Evolutionary conservation across 2,329 filamentous ascomycete genomes (phyloP).

Genomic region (Hypoxylon sp.): DNA sequence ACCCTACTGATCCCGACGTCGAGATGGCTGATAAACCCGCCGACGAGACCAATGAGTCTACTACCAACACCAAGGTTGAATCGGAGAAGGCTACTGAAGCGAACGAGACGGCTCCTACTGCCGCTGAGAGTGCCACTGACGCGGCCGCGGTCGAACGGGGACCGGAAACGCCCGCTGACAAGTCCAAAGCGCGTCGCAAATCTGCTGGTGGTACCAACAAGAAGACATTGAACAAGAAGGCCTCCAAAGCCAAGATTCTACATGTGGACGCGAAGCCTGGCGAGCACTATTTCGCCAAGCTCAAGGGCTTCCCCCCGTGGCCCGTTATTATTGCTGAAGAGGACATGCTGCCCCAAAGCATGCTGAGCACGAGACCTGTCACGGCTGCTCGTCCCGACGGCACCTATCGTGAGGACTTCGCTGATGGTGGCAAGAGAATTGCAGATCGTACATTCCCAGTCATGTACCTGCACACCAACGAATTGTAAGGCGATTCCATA

Average conservation of each 20-base stretch:
- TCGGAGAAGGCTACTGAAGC: slow-evolving; percentile 29
- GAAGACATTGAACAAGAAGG: slow-evolving; percentile 88
- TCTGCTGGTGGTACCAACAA: slow-evolving; percentile 73
- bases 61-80: slow-evolving; percentile 31
- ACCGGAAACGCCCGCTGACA: slow-evolving; percentile 36
- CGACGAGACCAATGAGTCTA: slow-evolving; percentile 37
- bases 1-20: slow-evolving; percentile 43
- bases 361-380: slow-evolving; percentile 82
- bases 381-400: slow-evolving; percentile 84
- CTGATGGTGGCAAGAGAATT: slow-evolving; percentile 85
- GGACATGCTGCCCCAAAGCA: slow-evolving; percentile 83
- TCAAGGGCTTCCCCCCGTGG: slow-evolving; percentile 96
- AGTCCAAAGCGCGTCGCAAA: slow-evolving; percentile 71
- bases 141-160: slow-evolving; percentile 28
- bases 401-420: slow-evolving; percentile 85
- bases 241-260: slow-evolving; percentile 74
- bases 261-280: slow-evolving; percentile 87
- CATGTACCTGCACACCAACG: slow-evolving; percentile 94
- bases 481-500: slow-evolving; percentile 78
- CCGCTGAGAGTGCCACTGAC: slow-evolving; percentile 27
- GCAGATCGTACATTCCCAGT: slow-evolving; percentile 89
- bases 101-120: slow-evolving; percentile 22
- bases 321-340: slow-evolving; percentile 94
- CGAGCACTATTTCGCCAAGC: slow-evolving; percentile 88
- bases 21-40: slow-evolving; percentile 45